A percentile compares a stretch with the other conserved stretches of the same genome.
These are phyloP conservation scores for Daldinia loculata DNA, from an alignment of 495 filamentous ascomycete species.

Conservation along the genomic window DNA sequence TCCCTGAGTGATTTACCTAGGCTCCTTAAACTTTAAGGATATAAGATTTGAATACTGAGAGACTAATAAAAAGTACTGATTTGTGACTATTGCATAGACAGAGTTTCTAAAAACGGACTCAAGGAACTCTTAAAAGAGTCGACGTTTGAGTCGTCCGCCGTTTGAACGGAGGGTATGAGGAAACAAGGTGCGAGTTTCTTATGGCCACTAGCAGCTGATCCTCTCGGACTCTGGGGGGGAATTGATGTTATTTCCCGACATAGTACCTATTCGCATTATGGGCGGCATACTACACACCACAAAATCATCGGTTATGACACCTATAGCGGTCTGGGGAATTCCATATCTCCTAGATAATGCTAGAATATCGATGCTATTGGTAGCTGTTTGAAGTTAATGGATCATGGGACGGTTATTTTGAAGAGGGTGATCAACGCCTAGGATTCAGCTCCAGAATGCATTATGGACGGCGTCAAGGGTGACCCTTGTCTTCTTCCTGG, in stretches of 20 bases:
- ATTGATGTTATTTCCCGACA: constrained; percentile 7
- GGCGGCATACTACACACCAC: constrained; percentile 14
- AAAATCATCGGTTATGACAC: constrained; percentile 4
- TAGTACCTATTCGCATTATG: constrained; percentile 17
- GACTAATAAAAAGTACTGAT: constrained; percentile 6
- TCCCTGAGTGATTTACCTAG: constrained; percentile 23
- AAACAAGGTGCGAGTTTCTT: constrained; percentile 16
- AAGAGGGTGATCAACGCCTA: constrained; percentile 59
- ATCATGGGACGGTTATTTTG: constrained; percentile 53
- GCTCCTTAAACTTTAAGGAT: constrained; percentile 5
- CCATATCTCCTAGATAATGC: constrained; percentile 21
- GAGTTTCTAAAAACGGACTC: constrained; percentile 17
- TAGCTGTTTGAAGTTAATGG: constrained; percentile 52
- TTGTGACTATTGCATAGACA: background rate
- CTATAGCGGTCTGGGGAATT: constrained; percentile 28
- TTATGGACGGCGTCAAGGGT: constrained; percentile 36
- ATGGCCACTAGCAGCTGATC: background rate
- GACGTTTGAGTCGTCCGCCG: constrained; percentile 6
- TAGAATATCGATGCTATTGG: constrained; percentile 11
- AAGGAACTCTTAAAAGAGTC: background rate
- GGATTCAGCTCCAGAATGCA: constrained; percentile 47
- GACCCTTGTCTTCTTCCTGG: constrained; percentile 35
- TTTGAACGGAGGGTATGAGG: constrained; percentile 6
- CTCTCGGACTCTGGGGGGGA: background rate
- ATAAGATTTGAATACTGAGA: constrained; percentile 16